A percentile compares a stretch with the other conserved stretches of the same genome.
These are phyloP conservation scores for Candida labiduridarum DNA, from an alignment of 1,139 yeast species.

Conservation along the genomic window DNA sequence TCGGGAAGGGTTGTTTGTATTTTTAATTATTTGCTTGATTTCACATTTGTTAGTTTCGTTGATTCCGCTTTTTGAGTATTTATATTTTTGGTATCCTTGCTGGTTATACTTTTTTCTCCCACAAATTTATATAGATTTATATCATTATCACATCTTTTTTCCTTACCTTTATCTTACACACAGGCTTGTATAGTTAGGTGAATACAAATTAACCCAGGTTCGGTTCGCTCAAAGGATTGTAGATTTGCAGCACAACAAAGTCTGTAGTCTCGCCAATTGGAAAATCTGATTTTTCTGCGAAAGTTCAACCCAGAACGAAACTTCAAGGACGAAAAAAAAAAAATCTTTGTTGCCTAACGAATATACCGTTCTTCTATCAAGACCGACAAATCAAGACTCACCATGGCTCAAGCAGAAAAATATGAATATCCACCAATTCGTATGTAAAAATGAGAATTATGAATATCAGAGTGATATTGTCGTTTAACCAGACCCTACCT, in stretches of 20 bases:
- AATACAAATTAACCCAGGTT: neutral
- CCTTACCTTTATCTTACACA: neutral
- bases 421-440: slow-evolving; percentile 32
- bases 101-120: neutral
- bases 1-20: neutral
- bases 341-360: neutral
- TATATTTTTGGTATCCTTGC: neutral
- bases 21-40: slow-evolving; percentile 1
- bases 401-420: slow-evolving; percentile 14
- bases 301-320: neutral
- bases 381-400: neutral
- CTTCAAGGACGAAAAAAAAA: neutral
- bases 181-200: slow-evolving; percentile 1
- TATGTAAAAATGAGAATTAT: slow-evolving; percentile 18
- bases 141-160: neutral
- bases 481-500: neutral
- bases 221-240: neutral
- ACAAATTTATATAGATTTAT: neutral
- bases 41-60: neutral
- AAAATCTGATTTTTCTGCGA: neutral
- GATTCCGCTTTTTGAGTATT: neutral
- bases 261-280: slow-evolving; percentile 4
- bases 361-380: neutral
- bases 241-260: slow-evolving; percentile 1
- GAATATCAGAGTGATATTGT: neutral